phyloP scores from a whole-genome alignment of 495 filamentous ascomycete genomes.

The Niebla homalea region DNA sequence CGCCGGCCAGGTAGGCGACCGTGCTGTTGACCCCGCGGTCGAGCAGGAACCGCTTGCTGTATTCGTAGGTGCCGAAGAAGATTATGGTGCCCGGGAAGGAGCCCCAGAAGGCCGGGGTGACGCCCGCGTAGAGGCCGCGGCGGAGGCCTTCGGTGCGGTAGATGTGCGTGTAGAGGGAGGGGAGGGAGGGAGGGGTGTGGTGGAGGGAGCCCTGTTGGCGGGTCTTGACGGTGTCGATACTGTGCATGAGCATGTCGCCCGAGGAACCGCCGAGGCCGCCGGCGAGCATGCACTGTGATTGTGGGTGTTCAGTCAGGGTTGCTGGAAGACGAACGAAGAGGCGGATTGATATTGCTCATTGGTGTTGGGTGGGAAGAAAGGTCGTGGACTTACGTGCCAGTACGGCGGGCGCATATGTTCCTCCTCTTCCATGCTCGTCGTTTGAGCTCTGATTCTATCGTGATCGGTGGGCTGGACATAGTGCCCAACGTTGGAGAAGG shows the following conservation, averaged over 20 bases:
- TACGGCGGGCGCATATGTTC: constrained; percentile 47
- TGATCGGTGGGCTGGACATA: not conserved
- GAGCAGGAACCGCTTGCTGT: constrained; percentile 78
- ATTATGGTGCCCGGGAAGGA: constrained; percentile 89
- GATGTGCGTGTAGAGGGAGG: constrained; percentile 80
- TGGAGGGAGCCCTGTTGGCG: constrained; percentile 92
- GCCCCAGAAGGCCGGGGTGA: constrained; percentile 75
- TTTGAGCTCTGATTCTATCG: constrained; percentile 6
- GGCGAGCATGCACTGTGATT: constrained; percentile 73
- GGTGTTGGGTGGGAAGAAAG: no score
- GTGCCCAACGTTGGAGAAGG: not conserved
- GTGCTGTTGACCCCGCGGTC: constrained; percentile 66
- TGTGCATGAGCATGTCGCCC: constrained; percentile 98
- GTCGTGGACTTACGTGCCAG: constrained; percentile 42
- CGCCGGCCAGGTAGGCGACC: constrained; percentile 72
- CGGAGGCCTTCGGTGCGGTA: constrained; percentile 80
- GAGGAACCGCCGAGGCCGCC: constrained; percentile 82
- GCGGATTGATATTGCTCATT: no score
- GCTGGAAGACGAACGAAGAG: not conserved
- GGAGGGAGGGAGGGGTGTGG: constrained; percentile 80
- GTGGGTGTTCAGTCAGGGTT: not conserved
- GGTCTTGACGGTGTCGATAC: constrained; percentile 97
- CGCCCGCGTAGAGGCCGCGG: constrained; percentile 85
- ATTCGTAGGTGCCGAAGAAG: constrained; percentile 95
- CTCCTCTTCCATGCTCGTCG: constrained; percentile 28